Evolutionary conservation across 495 filamentous ascomycete genomes (phyloP).

Genomic region (Cercophora scortea): DNA sequence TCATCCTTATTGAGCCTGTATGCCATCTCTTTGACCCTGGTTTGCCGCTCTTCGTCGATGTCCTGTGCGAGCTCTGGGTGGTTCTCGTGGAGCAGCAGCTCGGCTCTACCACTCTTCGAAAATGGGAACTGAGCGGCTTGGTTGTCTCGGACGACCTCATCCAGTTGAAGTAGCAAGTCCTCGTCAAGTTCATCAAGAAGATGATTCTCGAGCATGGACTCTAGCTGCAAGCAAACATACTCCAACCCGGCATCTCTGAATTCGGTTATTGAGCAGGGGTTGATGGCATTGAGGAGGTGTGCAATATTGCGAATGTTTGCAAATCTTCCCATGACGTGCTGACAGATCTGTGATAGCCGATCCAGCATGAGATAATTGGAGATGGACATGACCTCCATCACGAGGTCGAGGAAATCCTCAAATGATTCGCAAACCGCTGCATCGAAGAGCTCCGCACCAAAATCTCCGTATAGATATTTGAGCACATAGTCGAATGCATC

Average conservation of each 20-base stretch:
- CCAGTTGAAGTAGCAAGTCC: slow-evolving; percentile 70
- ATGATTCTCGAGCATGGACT: slow-evolving; percentile 82
- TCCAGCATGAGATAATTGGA: slow-evolving; percentile 96
- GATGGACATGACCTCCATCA: slow-evolving; percentile 87
- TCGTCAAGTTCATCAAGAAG: slow-evolving; percentile 80
- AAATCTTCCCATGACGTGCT: slow-evolving; percentile 78
- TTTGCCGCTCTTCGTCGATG: slow-evolving; percentile 43
- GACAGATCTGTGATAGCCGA: slow-evolving; percentile 79
- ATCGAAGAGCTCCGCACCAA: slow-evolving; percentile 74
- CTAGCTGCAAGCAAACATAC: slow-evolving; percentile 85
- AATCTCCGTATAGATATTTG: slow-evolving; percentile 76
- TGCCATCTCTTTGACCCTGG: slow-evolving; percentile 40
- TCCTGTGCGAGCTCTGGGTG: slow-evolving; percentile 54
- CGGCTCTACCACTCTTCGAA: slow-evolving; percentile 64
- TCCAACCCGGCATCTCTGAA: slow-evolving; percentile 87
- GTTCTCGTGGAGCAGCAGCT: slow-evolving; percentile 59
- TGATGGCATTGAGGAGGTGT: slow-evolving; percentile 71
- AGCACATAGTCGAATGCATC: slow-evolving; percentile 71
- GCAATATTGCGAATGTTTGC: slow-evolving; percentile 83
- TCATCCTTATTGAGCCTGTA: slow-evolving; percentile 54
- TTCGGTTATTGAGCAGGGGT: slow-evolving; percentile 69
- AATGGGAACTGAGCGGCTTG: slow-evolving; percentile 69
- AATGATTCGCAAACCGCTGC: slow-evolving; percentile 60
- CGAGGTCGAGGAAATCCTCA: slow-evolving; percentile 75
- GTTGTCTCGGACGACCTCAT: slow-evolving; percentile 70